phyloP scores from a whole-genome alignment of 2,329 filamentous ascomycete species.

The Exophiala sp. region DNA sequence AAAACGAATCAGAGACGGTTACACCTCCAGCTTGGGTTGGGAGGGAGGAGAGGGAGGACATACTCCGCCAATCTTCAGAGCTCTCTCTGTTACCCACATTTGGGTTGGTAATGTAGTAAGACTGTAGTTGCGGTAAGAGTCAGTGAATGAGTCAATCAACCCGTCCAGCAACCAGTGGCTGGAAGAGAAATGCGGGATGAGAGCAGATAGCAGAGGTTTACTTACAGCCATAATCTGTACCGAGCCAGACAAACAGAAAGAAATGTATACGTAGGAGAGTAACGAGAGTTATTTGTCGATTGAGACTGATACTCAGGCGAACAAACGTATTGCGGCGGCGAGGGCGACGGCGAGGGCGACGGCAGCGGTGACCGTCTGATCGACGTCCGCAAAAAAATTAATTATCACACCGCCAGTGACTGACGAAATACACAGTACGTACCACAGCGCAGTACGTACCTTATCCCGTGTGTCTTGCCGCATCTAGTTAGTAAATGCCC shows the following conservation, averaged over 20 bases:
- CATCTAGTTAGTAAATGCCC: no score
- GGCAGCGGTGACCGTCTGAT: no score
- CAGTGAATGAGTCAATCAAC: neutral
- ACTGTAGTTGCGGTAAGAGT: constrained; percentile 9
- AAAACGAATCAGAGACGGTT: constrained; percentile 1
- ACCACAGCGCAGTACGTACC: no score
- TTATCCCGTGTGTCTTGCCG: no score
- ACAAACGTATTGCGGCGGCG: no score
- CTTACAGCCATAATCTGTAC: constrained; percentile 15
- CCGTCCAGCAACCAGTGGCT: neutral
- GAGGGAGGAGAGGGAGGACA: constrained; percentile 32
- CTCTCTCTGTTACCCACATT: constrained; percentile 68
- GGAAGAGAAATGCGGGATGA: neutral
- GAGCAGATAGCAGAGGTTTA: neutral
- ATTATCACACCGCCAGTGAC: no score
- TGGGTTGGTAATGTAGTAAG: constrained; percentile 74
- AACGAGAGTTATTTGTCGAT: no score
- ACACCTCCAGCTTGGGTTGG: neutral
- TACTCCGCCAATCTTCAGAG: constrained; percentile 79
- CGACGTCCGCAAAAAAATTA: no score
- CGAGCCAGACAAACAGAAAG: neutral
- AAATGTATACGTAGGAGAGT: neutral
- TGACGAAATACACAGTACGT: no score
- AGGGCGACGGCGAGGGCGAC: no score
- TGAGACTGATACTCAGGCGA: no score